These are phyloP conservation scores for Clarireedia homoeocarpa DNA, from an alignment of 2,329 filamentous ascomycete genomes.

Conservation along the genomic window DNA sequence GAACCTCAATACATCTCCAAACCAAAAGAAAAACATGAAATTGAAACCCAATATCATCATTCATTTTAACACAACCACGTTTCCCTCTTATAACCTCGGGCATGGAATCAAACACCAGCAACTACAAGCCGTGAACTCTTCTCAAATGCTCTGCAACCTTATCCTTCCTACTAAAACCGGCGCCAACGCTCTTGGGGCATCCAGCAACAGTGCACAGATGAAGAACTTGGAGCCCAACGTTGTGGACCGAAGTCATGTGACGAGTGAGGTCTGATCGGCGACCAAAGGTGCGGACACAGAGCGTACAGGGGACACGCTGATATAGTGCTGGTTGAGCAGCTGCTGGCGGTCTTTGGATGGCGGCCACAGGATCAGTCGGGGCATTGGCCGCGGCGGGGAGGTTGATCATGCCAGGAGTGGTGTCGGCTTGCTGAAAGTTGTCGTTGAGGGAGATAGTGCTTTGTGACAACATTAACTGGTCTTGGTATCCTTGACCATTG, in stretches of 20 bases:
- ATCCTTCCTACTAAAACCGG: conserved; percentile 9
- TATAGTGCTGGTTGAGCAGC: neutral
- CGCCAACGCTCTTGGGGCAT: conserved; percentile 6
- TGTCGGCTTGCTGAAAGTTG: no score
- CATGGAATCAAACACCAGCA: neutral
- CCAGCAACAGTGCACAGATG: conserved; percentile 10
- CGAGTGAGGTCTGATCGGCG: conserved; percentile 1
- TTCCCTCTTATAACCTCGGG: neutral
- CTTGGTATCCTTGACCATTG: neutral
- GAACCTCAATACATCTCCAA: no score
- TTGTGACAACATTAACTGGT: neutral
- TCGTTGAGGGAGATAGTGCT: neutral
- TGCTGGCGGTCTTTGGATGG: neutral
- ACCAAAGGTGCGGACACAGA: conserved; percentile 1
- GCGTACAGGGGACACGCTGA: neutral
- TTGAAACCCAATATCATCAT: no score
- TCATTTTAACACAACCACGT: neutral
- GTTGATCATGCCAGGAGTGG: neutral
- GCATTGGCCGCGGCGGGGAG: neutral
- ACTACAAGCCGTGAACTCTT: conserved; percentile 8
- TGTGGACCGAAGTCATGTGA: conserved; percentile 2
- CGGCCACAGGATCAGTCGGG: neutral
- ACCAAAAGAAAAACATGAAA: no score
- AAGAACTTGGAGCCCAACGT: neutral
- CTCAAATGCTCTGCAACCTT: conserved; percentile 14